A percentile compares a stretch with the other conserved stretches of the same genome.
Evolutionary conservation across 2,329 filamentous ascomycete species (phyloP).

Genomic region (Didymosphaeria variabile): DNA sequence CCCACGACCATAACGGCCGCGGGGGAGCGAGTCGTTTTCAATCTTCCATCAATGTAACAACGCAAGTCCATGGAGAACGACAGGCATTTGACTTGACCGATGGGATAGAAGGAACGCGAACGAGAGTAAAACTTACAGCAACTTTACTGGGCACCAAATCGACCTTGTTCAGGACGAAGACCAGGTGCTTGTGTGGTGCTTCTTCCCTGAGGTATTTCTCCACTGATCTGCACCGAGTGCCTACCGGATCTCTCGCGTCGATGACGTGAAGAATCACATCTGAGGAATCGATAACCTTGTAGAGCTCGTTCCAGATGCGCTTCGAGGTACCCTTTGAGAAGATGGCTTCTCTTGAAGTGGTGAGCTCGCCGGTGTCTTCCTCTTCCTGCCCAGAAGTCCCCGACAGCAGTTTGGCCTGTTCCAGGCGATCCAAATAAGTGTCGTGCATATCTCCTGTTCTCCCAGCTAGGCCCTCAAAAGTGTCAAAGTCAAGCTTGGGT

Average conservation of each 20-base stretch:
- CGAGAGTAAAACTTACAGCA: conserved; percentile 77
- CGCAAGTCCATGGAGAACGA: conserved; percentile 79
- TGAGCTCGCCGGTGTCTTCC: conserved; percentile 52
- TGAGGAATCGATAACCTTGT: conserved; percentile 94
- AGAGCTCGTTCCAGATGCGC: conserved; percentile 83
- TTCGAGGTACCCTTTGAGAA: conserved; percentile 88
- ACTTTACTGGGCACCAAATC: conserved; percentile 92
- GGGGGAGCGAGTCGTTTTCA: conserved; percentile 74
- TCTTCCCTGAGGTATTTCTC: conserved; percentile 95
- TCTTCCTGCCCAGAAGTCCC: conserved; percentile 72
- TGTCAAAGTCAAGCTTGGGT: conserved; percentile 85
- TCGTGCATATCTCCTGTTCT: conserved; percentile 83
- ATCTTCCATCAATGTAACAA: conserved; percentile 99
- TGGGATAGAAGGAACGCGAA: conserved; percentile 63
- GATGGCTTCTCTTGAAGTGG: conserved; percentile 69
- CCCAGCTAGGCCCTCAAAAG: conserved; percentile 81
- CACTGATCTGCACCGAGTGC: conserved; percentile 87
- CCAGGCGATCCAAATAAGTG: conserved; percentile 79
- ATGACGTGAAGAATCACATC: conserved; percentile 83
- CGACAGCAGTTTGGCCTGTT: conserved; percentile 79
- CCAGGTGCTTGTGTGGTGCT: conserved; percentile 93
- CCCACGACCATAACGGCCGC: conserved; percentile 70
- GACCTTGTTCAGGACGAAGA: conserved; percentile 90
- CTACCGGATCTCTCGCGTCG: conserved; percentile 53
- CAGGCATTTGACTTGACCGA: conserved; percentile 89